Base-by-base conservation (phyloP, 1,284 basidiomycete genomes). In the Microbotryum violaceum region DNA sequence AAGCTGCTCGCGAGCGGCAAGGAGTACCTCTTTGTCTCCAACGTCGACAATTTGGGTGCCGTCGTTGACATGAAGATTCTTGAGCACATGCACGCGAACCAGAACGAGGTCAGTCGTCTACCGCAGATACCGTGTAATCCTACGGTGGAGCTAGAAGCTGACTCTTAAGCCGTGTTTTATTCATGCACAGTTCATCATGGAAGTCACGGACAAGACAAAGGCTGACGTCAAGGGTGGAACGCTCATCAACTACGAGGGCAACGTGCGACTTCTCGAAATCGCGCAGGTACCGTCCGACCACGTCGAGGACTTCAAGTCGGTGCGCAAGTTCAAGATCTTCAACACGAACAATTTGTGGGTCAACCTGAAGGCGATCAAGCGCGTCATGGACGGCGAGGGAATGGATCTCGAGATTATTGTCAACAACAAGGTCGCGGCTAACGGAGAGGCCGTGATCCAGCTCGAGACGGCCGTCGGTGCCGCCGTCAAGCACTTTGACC, bases 171-270 rank as follows among this genome's bases (percentile, higher is more conserved):
- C 31, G 6, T 9, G 7, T 1, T 31, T 92, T 72, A 82, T 83
- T 14, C 81, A 87, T 71, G 84, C 89, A 55, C 91, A 94, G 78
- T 96, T 94, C 81, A 77, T 97, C 75, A 96, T 96, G 92, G 94
- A 98, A 79, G 92, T 99, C 68, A 98, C 96, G 6, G 93, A 99
- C 82, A 98, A 98, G 85, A 98, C 96, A 75, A 98, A 98, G 82
- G 96, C 96, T 63, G 94, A 99, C 77, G 87, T 99, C 79, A 98
- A 99, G 85, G 96, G 96, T 83, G 96, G 96, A 79, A 98, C 96
- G 57, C 83, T 96, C 37, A 73, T 73, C 63, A 71, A 73, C 66
- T 72, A 72, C 58, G 70, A 98, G 54, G 96, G 94, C 62, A 86
- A 85, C 49, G 85, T 97, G 65, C 87, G 94, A 70, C 82, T 99